Evolutionary conservation across 352 stramenopile species (phyloP).

Genomic region (Globisporangium camurandrum): DNA sequence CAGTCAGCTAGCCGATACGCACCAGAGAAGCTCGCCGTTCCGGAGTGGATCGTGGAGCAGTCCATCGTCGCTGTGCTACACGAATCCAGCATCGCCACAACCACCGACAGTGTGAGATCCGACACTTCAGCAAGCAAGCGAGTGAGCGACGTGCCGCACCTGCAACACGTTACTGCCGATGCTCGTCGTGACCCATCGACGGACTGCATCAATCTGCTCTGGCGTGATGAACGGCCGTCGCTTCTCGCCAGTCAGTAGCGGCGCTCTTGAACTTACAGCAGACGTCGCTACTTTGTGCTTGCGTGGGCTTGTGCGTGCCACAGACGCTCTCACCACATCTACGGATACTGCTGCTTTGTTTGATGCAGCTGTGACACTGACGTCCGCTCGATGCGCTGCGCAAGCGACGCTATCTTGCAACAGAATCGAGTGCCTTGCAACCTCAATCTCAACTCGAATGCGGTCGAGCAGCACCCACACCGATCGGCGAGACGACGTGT

Average conservation of each 20-base stretch:
- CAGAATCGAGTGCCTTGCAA: too few relatives aligned
- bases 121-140: background rate
- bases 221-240: constrained; percentile 18
- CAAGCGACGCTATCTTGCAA: background rate
- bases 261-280: too few relatives aligned
- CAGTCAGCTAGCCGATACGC: background rate
- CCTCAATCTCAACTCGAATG: constrained; percentile 6
- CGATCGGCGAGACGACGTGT: background rate
- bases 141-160: constrained; percentile 4
- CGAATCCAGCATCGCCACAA: background rate
- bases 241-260: constrained; percentile 1
- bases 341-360: background rate
- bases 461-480: constrained; percentile 8
- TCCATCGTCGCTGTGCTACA: background rate
- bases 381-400: background rate
- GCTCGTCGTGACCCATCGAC: constrained; percentile 13
- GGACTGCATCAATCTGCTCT: constrained; percentile 19
- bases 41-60: constrained; percentile 13
- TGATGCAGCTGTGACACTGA: background rate
- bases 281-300: too few relatives aligned
- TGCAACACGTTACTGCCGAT: constrained; percentile 7
- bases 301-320: too few relatives aligned
- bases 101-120: background rate
- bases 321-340: background rate
- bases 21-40: constrained; percentile 15